Percentiles rank a stretch among this genome's conserved stretches.
Conservation (phyloP, 768 basidiomycete genomes). For the Kwoniella mangroviensis region DNA sequence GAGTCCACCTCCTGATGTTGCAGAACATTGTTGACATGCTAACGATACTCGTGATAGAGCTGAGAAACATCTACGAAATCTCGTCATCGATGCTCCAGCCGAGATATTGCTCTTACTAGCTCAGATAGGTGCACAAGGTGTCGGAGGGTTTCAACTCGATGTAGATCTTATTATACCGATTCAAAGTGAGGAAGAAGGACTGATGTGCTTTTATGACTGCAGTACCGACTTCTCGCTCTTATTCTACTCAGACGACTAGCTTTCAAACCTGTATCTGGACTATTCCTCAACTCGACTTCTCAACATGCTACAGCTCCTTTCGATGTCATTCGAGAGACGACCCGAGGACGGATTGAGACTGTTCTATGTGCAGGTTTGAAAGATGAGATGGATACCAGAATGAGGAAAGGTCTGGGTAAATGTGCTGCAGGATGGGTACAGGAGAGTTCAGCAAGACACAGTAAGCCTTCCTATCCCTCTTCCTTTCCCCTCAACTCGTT, state of each 20-base stretch:
- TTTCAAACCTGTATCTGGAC: constrained; percentile 38
- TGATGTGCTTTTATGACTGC: background rate
- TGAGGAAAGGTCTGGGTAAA: constrained; percentile 48
- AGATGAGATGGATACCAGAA: constrained; percentile 48
- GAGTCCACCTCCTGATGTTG: constrained; percentile 14
- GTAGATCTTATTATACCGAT: constrained; percentile 22
- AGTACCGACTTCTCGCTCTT: constrained; percentile 47
- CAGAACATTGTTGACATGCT: background rate
- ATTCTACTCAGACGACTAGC: constrained; percentile 44
- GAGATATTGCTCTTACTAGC: constrained; percentile 45
- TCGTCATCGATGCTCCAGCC: constrained; percentile 33
- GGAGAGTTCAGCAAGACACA: constrained; percentile 37
- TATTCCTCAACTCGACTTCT: constrained; percentile 40
- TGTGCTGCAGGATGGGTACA: constrained; percentile 46
- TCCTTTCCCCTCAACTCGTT: background rate
- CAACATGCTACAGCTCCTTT: constrained; percentile 43
- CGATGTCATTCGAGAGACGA: constrained; percentile 42
- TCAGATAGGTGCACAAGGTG: constrained; percentile 50
- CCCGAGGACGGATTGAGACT: constrained; percentile 43
- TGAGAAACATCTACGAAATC: constrained; percentile 37
- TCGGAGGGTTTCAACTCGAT: constrained; percentile 50
- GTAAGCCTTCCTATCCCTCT: constrained; percentile 25
- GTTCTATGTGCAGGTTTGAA: constrained; percentile 47
- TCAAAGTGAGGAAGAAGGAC: background rate
- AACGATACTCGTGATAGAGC: constrained; percentile 23